phyloP scores from a whole-genome alignment of 192 early-diverging fungal species.

The Geosiphon pyriformis region DNA sequence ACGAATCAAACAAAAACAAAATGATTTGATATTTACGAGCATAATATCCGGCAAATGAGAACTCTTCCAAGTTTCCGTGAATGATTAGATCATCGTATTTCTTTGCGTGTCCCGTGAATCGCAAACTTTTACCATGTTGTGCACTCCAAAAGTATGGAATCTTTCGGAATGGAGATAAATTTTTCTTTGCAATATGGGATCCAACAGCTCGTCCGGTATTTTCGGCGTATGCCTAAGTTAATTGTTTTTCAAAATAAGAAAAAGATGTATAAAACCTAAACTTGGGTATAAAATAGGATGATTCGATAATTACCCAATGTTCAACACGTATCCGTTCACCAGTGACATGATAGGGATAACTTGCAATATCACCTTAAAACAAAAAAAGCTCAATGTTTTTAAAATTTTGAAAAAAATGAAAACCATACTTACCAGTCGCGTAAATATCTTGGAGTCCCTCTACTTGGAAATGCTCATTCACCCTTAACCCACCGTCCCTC shows the following conservation, averaged over 20 bases:
- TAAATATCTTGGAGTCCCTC: conserved; percentile 39
- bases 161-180: conserved; percentile 32
- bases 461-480: conserved; percentile 39
- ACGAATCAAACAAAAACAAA: neutral
- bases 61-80: conserved; percentile 28
- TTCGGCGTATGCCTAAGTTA: conserved; percentile 34
- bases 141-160: conserved; percentile 59
- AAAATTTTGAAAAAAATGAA: neutral
- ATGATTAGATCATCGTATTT: conserved; percentile 51
- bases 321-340: conserved; percentile 45
- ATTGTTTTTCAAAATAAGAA: neutral
- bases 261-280: no score
- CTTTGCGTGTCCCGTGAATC: conserved; percentile 48
- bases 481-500: conserved; percentile 42
- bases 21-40: conserved; percentile 24
- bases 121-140: conserved; percentile 47
- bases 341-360: conserved; percentile 41
- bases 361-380: conserved; percentile 48
- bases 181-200: conserved; percentile 23
- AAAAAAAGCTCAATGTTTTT: neutral
- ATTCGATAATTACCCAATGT: conserved; percentile 54
- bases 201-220: conserved; percentile 33
- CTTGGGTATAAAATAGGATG: no score
- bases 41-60: conserved; percentile 31
- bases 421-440: conserved; percentile 35